phyloP scores from a whole-genome alignment of 805 yeast species.

The Zygotorulaspora sp. region DNA sequence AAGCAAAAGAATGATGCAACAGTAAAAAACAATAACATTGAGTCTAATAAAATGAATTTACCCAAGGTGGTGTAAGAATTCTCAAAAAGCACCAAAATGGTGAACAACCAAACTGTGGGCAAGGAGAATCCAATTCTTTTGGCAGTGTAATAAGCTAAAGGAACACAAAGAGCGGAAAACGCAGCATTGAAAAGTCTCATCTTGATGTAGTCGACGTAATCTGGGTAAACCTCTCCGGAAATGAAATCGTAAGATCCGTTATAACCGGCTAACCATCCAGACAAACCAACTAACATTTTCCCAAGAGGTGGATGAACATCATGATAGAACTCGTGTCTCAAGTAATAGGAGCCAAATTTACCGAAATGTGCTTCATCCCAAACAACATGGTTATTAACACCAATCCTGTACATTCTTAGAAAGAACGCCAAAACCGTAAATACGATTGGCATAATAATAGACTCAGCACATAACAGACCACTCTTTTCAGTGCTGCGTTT shows the following conservation, averaged over 20 bases:
- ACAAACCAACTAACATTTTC: conserved; percentile 70
- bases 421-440: conserved; percentile 46
- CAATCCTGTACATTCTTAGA: conserved; percentile 58
- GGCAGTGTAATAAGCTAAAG: conserved; percentile 67
- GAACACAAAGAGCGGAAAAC: conserved; percentile 62
- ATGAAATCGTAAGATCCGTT: conserved; percentile 72
- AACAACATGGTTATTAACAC: conserved; percentile 54
- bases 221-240: conserved; percentile 62
- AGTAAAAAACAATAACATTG: conserved; percentile 72
- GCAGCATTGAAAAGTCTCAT: conserved; percentile 72
- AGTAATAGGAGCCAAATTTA: conserved; percentile 75
- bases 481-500: conserved; percentile 4
- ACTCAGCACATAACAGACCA: conserved; percentile 27
- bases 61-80: conserved; percentile 65
- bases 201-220: conserved; percentile 50
- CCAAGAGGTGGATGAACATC: conserved; percentile 90
- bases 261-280: conserved; percentile 79
- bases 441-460: conserved; percentile 40
- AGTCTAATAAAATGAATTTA: conserved; percentile 70
- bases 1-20: conserved; percentile 62
- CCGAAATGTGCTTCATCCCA: conserved; percentile 95
- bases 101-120: conserved; percentile 54
- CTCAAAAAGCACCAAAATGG: conserved; percentile 62
- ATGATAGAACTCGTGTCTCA: conserved; percentile 74
- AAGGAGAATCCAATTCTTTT: conserved; percentile 51